Conservation (phyloP, 2,329 filamentous ascomycete genomes). For the Ceratocystis variospora region DNA sequence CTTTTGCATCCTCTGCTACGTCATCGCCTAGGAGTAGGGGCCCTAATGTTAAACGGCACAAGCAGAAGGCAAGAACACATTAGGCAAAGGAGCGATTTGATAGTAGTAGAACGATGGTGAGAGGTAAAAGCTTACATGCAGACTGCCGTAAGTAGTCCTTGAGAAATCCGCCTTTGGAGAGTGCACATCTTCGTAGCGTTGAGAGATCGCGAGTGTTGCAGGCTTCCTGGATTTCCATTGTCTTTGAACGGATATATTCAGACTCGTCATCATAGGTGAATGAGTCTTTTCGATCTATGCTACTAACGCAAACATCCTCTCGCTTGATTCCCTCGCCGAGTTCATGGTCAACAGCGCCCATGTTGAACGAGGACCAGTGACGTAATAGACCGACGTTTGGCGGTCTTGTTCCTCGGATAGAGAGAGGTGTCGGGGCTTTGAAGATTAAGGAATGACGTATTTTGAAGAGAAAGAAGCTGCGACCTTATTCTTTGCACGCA, state of each 20-base stretch:
- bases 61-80: background rate
- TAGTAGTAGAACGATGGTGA: background rate
- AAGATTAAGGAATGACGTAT: background rate
- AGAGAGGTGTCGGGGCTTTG: background rate
- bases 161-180: conserved; percentile 52
- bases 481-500: background rate
- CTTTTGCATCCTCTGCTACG: conserved; percentile 19
- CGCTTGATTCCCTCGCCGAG: background rate
- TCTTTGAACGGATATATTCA: conserved; percentile 26
- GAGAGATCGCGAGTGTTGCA: conserved; percentile 45
- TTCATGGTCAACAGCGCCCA: background rate
- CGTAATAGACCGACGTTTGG: background rate
- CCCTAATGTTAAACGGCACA: conserved; percentile 34
- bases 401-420: background rate
- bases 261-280: background rate
- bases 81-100: conserved; percentile 1
- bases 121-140: conserved; percentile 52
- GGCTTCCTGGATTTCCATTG: conserved; percentile 41
- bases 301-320: background rate
- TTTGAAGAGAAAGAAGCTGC: background rate
- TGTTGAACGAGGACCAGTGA: background rate
- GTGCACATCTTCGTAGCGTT: conserved; percentile 43
- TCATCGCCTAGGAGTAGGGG: conserved; percentile 41
- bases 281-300: background rate
- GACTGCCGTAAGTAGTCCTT: conserved; percentile 52